These are phyloP conservation scores for Berkeleyomyces basicola DNA, from an alignment of 2,329 filamentous ascomycete species.

Conservation along the genomic window DNA sequence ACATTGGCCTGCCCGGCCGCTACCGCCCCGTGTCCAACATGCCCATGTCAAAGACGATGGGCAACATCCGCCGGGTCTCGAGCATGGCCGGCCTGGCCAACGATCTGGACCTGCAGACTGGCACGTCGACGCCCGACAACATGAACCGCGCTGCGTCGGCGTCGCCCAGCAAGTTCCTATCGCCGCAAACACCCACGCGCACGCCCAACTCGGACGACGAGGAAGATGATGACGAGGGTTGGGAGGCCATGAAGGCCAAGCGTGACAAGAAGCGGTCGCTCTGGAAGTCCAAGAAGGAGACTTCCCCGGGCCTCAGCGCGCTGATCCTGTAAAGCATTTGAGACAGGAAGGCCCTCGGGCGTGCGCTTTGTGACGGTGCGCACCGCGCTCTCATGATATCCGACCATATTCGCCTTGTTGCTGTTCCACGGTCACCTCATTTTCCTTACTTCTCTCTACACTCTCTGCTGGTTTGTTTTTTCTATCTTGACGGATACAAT, in stretches of 20 bases:
- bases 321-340: conserved; percentile 23
- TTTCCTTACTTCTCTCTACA: neutral
- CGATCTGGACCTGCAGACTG: conserved; percentile 16
- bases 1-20: conserved; percentile 71
- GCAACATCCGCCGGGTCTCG: conserved; percentile 4
- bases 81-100: conserved; percentile 6
- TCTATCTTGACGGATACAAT: neutral
- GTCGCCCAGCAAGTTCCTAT: conserved; percentile 17
- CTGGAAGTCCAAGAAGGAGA: conserved; percentile 45
- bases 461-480: neutral
- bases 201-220: conserved; percentile 29
- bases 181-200: conserved; percentile 19
- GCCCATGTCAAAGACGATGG: conserved; percentile 20
- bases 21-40: conserved; percentile 76
- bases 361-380: neutral
- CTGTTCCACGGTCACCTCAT: neutral
- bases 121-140: conserved; percentile 25
- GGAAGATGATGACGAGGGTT: conserved; percentile 51
- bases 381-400: conserved; percentile 4
- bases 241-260: conserved; percentile 55
- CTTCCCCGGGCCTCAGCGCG: conserved; percentile 31
- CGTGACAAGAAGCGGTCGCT: conserved; percentile 49
- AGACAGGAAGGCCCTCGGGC: no score
- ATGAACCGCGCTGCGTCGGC: conserved; percentile 20
- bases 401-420: neutral